Evolutionary conservation across 805 yeast genomes (phyloP).

Genomic region (Saccharomyces eubayanus): DNA sequence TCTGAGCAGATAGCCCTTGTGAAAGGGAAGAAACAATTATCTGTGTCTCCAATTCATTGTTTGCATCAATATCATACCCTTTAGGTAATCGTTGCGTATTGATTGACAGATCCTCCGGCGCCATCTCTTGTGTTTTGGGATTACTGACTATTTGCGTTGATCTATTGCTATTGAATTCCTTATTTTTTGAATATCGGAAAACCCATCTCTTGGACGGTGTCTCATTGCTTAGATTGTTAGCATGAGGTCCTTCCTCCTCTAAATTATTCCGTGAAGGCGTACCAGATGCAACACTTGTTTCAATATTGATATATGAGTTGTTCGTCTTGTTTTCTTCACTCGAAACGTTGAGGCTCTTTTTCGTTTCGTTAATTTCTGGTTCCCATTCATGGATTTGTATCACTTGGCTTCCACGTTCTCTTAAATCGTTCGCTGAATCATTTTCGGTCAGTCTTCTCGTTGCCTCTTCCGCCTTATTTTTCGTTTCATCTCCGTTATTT

Average conservation of each 20-base stretch:
- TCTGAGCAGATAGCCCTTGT: background rate
- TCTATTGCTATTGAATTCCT: constrained; percentile 7
- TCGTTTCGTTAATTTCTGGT: background rate
- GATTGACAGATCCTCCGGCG: background rate
- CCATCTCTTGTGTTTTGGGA: constrained; percentile 8
- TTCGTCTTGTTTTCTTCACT: background rate
- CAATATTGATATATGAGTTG: background rate
- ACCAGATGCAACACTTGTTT: background rate
- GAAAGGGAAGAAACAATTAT: constrained; percentile 4
- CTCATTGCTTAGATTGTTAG: constrained; percentile 16
- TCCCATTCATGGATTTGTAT: background rate
- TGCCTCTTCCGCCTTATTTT: background rate
- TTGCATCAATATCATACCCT: background rate
- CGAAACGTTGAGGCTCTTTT: background rate
- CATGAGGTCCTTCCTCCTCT: constrained; percentile 3
- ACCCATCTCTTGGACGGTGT: constrained; percentile 13
- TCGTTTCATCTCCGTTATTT: background rate
- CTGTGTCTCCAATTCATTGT: constrained; percentile 7
- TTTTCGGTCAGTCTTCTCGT: background rate
- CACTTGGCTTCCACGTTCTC: background rate
- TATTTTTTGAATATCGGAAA: constrained; percentile 5
- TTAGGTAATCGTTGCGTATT: background rate
- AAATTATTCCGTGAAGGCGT: background rate
- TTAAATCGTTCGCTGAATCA: background rate
- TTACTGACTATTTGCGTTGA: constrained; percentile 17